Conservation (phyloP, 805 yeast genomes). For the Starmerella sirachaensis region DNA sequence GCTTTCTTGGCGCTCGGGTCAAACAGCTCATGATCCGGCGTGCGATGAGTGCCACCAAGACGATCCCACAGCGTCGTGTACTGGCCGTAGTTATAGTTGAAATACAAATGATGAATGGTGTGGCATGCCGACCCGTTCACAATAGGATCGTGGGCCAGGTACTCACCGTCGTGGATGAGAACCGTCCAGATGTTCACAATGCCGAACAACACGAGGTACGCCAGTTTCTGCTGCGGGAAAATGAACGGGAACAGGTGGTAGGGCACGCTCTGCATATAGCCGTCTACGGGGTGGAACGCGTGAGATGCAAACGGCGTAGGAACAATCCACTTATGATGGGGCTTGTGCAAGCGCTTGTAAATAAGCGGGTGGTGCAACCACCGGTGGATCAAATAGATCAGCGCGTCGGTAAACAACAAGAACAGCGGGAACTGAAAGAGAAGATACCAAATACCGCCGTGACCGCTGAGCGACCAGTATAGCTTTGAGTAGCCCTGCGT, state of each 20-base stretch:
- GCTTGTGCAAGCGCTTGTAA: conserved; percentile 82
- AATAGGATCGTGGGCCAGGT: conserved; percentile 81
- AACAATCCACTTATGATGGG: conserved; percentile 98
- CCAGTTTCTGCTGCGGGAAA: conserved; percentile 82
- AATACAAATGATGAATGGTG: conserved; percentile 90
- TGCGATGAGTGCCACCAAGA: conserved; percentile 83
- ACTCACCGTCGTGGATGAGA: conserved; percentile 97
- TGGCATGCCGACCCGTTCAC: conserved; percentile 98
- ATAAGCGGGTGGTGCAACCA: conserved; percentile 86
- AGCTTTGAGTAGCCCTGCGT: conserved; percentile 70
- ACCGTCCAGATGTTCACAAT: conserved; percentile 97
- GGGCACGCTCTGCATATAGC: conserved; percentile 84
- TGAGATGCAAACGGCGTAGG: conserved; percentile 98
- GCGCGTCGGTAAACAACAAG: conserved; percentile 86
- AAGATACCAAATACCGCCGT: conserved; percentile 56
- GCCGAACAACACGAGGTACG: conserved; percentile 70
- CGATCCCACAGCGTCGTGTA: conserved; percentile 98
- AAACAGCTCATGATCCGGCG: conserved; percentile 79
- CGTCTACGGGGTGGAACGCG: conserved; percentile 98
- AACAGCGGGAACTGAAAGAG: conserved; percentile 61
- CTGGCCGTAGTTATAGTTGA: conserved; percentile 97
- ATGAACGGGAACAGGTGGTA: conserved; percentile 85
- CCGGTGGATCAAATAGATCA: conserved; percentile 84
- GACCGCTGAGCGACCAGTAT: conserved; percentile 51
- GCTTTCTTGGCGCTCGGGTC: conserved; percentile 49